Base-by-base conservation (phyloP, 2,329 filamentous ascomycete species). In the Penicillium crustosum region DNA sequence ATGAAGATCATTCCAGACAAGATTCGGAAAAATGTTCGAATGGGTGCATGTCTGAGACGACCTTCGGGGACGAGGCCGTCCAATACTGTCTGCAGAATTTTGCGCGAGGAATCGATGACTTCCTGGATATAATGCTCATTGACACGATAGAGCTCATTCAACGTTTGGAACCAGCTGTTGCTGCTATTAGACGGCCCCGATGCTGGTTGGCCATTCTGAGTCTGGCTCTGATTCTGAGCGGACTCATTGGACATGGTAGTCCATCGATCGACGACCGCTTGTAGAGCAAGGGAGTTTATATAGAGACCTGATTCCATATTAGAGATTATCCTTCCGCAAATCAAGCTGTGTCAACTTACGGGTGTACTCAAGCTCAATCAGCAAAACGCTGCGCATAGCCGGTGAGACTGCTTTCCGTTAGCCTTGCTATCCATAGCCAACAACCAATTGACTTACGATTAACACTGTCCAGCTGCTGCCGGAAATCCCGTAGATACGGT, bases 311-410 rank as follows among this genome's bases (percentile, higher is more conserved):
- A 17, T 36, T 59, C 15, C 17, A 41, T 41, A 56, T 68, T 52
- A 67, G 59, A n/a, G 19, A 7, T 17, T 23, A 21, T 36, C 17
- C 39, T 45, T 36, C 21, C 12, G 17, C 12, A 2, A 45, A 44
- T 39, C 36, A 19, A n/a, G n/a, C 13, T 27, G n/a, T 1, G 23
- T 51, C 21, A 9, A 74, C 76, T 72, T 89, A 68, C 93, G 86
- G 27, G 93, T 91, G 71, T 97, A 97, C 70, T 97, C 91, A 70
- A 94, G 97, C 77, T 99, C 94, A 64, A 97, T 97, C 8, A 86
- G 89, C 31, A 99, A 81, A 58, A 97, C 93, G 71, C 92, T 86
- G 45, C 82, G 80, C 77, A 88, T 85, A 56, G 83, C 78, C 17
- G 80, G 77, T 1, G 82, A 79, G 31, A 87, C 83, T 81, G 63